Evolutionary conservation across 2,329 filamentous ascomycete genomes (phyloP).

Genomic region (Colletotrichum acutatum): DNA sequence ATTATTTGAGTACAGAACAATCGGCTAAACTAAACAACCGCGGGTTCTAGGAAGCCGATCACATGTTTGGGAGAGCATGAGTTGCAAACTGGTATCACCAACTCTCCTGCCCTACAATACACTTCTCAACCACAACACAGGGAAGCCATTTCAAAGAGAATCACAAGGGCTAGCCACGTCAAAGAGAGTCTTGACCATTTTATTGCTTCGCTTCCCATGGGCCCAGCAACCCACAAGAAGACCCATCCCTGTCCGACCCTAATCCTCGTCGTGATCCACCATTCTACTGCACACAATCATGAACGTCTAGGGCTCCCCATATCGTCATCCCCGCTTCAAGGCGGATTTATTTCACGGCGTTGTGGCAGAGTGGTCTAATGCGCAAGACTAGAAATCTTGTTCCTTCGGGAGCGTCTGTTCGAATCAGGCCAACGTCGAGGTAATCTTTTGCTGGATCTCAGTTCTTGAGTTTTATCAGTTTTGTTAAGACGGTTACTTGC

Average conservation of each 20-base stretch:
- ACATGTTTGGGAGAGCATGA: too few relatives aligned
- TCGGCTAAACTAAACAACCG: not conserved
- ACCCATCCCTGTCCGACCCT: not conserved
- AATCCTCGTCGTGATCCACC: not conserved
- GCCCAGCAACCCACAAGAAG: not conserved
- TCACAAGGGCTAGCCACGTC: too few relatives aligned
- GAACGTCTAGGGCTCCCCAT: not conserved
- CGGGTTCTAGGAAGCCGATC: not conserved
- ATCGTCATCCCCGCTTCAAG: not conserved
- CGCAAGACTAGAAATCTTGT: conserved; percentile 36
- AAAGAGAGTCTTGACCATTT: too few relatives aligned
- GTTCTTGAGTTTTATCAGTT: not conserved
- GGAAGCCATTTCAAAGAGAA: too few relatives aligned
- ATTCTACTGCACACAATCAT: not conserved
- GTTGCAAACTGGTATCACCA: too few relatives aligned
- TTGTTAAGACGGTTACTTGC: not conserved
- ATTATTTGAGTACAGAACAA: fast-evolving
- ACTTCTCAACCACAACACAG: too few relatives aligned
- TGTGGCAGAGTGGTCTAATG: conserved; percentile 36
- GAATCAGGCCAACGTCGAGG: conserved; percentile 33
- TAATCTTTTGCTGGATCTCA: not conserved
- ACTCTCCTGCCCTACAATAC: too few relatives aligned
- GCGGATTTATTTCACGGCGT: conserved; percentile 17
- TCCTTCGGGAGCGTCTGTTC: conserved; percentile 35
- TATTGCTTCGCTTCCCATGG: too few relatives aligned